Percentiles rank a stretch among this genome's conserved stretches.
These are phyloP conservation scores for Daldinia bambusicola DNA, from an alignment of 495 filamentous ascomycete genomes.

Conservation along the genomic window DNA sequence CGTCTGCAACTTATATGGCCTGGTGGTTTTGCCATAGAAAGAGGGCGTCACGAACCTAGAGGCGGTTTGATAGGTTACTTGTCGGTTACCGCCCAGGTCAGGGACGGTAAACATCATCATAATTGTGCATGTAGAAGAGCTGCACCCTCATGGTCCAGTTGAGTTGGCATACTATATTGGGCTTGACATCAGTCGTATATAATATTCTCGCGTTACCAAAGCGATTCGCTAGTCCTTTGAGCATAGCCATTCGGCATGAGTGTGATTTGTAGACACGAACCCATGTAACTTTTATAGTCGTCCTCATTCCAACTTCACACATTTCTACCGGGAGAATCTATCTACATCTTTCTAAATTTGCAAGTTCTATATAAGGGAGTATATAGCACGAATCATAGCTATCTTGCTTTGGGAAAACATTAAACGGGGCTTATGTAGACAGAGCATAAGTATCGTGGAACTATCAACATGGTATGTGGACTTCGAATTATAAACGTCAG, in stretches of 20 bases:
- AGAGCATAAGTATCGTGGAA: background rate
- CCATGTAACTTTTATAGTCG: background rate
- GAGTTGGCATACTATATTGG: conserved; percentile 46
- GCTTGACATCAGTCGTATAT: conserved; percentile 45
- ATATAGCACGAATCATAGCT: background rate
- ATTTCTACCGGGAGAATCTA: background rate
- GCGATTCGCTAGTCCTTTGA: background rate
- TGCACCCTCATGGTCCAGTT: conserved; percentile 18
- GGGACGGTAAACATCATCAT: conserved; percentile 26
- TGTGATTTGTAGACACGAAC: background rate
- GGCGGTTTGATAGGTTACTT: conserved; percentile 34
- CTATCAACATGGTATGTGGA: background rate
- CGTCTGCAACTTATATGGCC: conserved; percentile 18
- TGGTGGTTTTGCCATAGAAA: conserved; percentile 36
- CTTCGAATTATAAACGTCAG: background rate
- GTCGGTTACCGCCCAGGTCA: conserved; percentile 27
- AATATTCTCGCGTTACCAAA: conserved; percentile 40
- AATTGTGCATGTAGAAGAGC: conserved; percentile 45
- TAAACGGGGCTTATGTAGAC: no score
- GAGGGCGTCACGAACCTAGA: conserved; percentile 34
- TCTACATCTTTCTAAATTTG: background rate
- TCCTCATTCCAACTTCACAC: background rate
- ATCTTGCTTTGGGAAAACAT: background rate
- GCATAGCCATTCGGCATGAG: background rate
- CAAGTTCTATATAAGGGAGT: background rate